phyloP scores from a whole-genome alignment of 768 basidiomycete species.

The Atractiella rhizophila region DNA sequence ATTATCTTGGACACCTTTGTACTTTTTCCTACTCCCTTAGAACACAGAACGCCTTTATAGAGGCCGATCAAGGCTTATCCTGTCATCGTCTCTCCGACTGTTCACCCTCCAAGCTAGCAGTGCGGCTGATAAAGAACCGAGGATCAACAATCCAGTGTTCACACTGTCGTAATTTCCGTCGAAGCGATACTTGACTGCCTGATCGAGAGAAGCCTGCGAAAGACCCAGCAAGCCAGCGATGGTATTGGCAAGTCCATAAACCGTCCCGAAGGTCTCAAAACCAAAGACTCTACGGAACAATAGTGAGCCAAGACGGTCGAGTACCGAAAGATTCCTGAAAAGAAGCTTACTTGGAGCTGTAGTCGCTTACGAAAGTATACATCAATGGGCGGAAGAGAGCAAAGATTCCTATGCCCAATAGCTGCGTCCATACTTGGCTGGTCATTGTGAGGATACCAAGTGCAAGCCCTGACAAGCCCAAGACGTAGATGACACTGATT shows the following conservation, averaged over 20 bases:
- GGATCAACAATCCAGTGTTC: slow-evolving; percentile 7
- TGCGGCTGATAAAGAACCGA: too few species aligned
- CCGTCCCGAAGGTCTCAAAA: slow-evolving; percentile 22
- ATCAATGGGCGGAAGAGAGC: slow-evolving; percentile 17
- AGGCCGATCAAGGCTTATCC: too few species aligned
- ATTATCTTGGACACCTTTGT: too few species aligned
- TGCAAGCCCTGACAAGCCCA: slow-evolving; percentile 17
- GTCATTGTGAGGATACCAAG: slow-evolving; percentile 20
- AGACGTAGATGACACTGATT: slow-evolving; percentile 14
- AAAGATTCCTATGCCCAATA: slow-evolving; percentile 20
- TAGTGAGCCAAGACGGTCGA: too few species aligned
- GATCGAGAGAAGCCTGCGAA: slow-evolving; percentile 21
- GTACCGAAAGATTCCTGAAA: too few species aligned
- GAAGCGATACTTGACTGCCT: slow-evolving; percentile 19
- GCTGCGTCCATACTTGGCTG: slow-evolving; percentile 13
- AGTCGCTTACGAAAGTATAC: slow-evolving; percentile 18
- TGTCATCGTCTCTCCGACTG: too few species aligned
- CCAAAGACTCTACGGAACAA: slow-evolving; percentile 15
- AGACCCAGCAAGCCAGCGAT: slow-evolving; percentile 21
- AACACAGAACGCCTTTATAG: too few species aligned
- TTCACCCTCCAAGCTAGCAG: too few species aligned
- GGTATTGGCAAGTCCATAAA: slow-evolving; percentile 23
- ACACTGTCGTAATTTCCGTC: slow-evolving; percentile 20
- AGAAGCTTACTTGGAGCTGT: slow-evolving; percentile 2
- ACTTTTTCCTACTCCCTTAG: too few species aligned